Percentiles rank a stretch among this genome's conserved stretches.
Conservation (phyloP, 768 basidiomycete species). For the Serendipita sp. region DNA sequence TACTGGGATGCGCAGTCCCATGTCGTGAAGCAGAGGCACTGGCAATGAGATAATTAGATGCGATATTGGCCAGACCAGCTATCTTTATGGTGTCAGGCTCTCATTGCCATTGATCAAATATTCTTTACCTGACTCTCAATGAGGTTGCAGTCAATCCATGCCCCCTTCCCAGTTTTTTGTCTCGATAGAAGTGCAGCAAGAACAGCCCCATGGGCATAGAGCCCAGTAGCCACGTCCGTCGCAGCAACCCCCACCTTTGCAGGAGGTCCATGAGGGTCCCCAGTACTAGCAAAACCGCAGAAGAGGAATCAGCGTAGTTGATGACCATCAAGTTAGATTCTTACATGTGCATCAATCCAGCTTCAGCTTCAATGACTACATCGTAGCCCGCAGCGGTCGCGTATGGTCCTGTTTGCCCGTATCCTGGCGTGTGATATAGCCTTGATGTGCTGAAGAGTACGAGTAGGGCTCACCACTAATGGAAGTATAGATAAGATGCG, state of each 20-base stretch:
- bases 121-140: constrained; percentile 70
- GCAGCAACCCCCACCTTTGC: constrained; percentile 92
- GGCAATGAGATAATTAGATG: constrained; percentile 80
- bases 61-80: constrained; percentile 81
- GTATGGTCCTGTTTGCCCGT: constrained; percentile 83
- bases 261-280: constrained; percentile 71
- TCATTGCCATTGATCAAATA: background rate
- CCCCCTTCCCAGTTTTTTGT: constrained; percentile 68
- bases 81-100: constrained; percentile 30
- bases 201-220: constrained; percentile 85
- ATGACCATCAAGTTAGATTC: constrained; percentile 17
- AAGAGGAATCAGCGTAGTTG: constrained; percentile 8
- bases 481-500: constrained; percentile 68
- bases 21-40: constrained; percentile 67
- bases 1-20: constrained; percentile 87
- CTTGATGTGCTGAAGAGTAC: constrained; percentile 15
- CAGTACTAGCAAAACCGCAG: constrained; percentile 38
- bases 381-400: constrained; percentile 73
- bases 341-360: constrained; percentile 87
- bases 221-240: constrained; percentile 59
- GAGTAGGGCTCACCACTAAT: constrained; percentile 48
- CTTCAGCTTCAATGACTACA: constrained; percentile 74
- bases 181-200: constrained; percentile 78
- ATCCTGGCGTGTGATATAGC: constrained; percentile 27
- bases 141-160: constrained; percentile 83